Conservation (phyloP, 202 grass and related monocot genomes). For the Hordeum pubiflorum region DNA sequence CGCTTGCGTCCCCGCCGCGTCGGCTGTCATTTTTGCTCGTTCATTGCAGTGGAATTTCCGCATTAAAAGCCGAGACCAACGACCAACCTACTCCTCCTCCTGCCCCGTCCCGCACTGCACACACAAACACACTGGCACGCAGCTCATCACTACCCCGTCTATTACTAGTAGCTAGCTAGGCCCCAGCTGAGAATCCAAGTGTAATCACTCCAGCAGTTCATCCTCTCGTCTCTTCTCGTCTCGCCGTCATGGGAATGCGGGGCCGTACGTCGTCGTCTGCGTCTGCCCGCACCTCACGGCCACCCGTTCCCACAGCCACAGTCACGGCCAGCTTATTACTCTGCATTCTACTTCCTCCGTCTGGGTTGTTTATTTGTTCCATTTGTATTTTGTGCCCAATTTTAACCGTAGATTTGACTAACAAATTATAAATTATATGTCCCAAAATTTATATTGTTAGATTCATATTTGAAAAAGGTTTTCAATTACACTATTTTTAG, state of each 20-base stretch:
- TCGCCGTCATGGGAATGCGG: not conserved
- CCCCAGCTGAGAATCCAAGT: not conserved
- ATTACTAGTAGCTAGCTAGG: not conserved
- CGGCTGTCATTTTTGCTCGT: not conserved
- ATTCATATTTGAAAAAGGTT: too few species aligned
- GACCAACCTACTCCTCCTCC: conserved; percentile 22
- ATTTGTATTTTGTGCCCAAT: too few species aligned
- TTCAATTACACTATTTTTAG: too few species aligned
- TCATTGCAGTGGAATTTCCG: conserved; percentile 22
- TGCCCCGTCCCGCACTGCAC: conserved; percentile 22
- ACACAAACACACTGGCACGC: not conserved
- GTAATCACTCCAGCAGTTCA: not conserved
- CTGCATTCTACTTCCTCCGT: not conserved
- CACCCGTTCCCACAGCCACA: conserved; percentile 21
- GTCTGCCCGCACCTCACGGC: conserved; percentile 5
- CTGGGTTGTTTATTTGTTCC: too few species aligned
- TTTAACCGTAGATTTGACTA: too few species aligned
- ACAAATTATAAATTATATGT: too few species aligned
- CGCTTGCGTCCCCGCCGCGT: not conserved
- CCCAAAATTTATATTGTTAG: too few species aligned
- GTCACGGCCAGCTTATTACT: not conserved
- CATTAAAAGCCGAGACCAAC: conserved; percentile 37
- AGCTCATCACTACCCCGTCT: not conserved
- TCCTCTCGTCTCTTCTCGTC: not conserved
- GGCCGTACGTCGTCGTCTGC: not conserved